A percentile compares a stretch with the other conserved stretches of the same genome.
Evolutionary conservation across 2,329 filamentous ascomycete species (phyloP).

Genomic region (Cercospora citrullina): DNA sequence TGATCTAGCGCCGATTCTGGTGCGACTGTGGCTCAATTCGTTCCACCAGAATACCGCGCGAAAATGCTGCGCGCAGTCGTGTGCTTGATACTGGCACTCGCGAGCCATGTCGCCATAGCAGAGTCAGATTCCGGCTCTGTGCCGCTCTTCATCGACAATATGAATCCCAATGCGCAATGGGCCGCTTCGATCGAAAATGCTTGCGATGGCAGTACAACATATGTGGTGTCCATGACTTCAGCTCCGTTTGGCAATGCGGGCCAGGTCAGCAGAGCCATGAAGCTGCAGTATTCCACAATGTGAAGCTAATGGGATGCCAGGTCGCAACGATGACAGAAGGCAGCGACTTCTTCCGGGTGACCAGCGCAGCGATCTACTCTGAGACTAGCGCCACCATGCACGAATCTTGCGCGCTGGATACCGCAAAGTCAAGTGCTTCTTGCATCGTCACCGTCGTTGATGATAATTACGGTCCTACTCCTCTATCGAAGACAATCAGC

Average conservation of each 20-base stretch:
- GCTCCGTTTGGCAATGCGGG: slow-evolving; percentile 22
- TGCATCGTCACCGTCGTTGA: slow-evolving; percentile 27
- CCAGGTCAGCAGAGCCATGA: slow-evolving; percentile 8
- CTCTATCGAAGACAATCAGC: slow-evolving; percentile 24
- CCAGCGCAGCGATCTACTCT: slow-evolving; percentile 29
- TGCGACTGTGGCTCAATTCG: background rate
- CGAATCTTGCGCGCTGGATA: slow-evolving; percentile 27
- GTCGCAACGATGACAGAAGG: slow-evolving; percentile 31
- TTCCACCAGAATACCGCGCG: background rate
- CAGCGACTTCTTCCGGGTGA: slow-evolving; percentile 26
- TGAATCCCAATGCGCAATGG: slow-evolving; percentile 29
- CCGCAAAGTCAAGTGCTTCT: slow-evolving; percentile 19
- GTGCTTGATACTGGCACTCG: background rate
- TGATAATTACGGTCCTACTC: slow-evolving; percentile 18
- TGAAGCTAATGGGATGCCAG: slow-evolving; percentile 7
- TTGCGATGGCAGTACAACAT: slow-evolving; percentile 30
- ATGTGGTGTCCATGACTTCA: slow-evolving; percentile 29
- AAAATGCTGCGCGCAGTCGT: background rate
- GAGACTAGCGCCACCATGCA: slow-evolving; percentile 30
- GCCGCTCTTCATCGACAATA: slow-evolving; percentile 31
- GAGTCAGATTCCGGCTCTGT: slow-evolving; percentile 7
- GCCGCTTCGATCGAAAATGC: slow-evolving; percentile 30
- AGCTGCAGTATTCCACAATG: background rate
- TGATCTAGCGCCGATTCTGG: background rate
- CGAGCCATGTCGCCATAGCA: background rate